A percentile compares a stretch with the other conserved stretches of the same genome.
phyloP scores from a whole-genome alignment of 176 grass and related monocot genomes.

The Tillandsia leiboldiana region DNA sequence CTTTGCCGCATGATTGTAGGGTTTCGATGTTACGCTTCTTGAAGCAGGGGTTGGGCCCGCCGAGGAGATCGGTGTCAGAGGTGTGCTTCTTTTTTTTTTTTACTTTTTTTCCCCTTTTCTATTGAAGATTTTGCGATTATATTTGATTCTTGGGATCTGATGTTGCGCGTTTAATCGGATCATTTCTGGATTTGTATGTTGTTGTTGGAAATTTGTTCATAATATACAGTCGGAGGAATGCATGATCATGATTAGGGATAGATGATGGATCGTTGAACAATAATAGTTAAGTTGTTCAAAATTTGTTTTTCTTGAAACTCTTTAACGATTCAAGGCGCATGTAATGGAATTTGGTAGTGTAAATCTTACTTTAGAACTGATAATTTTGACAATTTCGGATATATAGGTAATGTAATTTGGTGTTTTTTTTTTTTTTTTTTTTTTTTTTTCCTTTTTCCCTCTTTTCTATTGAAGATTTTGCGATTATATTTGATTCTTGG shows the following conservation, averaged over 20 bases:
- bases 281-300: too few relatives aligned
- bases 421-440: too few relatives aligned
- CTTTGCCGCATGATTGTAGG: constrained; percentile 20
- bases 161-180: too few relatives aligned
- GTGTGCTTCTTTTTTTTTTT: constrained; percentile 10
- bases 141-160: constrained; percentile 1
- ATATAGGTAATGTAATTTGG: too few relatives aligned
- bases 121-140: not conserved
- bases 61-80: constrained; percentile 66
- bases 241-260: too few relatives aligned
- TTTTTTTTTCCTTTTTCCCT: not conserved
- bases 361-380: not conserved
- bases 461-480: not conserved
- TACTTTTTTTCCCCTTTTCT: not conserved
- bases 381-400: not conserved
- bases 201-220: too few relatives aligned
- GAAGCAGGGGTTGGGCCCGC: constrained; percentile 36
- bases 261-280: too few relatives aligned
- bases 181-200: too few relatives aligned
- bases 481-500: constrained; percentile 3
- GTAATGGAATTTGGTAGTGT: not conserved
- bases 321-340: not conserved
- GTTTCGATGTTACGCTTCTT: constrained; percentile 64
- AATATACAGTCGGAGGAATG: too few relatives aligned
- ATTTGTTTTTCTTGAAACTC: not conserved